Base-by-base conservation (phyloP, 305 asterid genomes). In the Euphrasia arctica region DNA sequence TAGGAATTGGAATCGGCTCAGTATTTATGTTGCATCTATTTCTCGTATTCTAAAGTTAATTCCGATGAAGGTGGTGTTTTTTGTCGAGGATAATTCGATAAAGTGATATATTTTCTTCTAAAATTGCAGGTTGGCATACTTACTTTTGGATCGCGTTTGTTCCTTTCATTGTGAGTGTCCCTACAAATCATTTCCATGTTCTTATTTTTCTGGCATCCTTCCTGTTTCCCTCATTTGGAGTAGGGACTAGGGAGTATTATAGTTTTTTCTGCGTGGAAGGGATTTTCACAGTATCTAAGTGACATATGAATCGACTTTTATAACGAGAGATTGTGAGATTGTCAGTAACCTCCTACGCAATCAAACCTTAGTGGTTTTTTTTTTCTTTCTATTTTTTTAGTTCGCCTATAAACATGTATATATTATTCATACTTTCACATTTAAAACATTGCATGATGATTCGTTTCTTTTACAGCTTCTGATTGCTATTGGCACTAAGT, bases 131-230 rank as follows among this genome's bases (percentile, higher is more conserved):
- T 68, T 92, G 97, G 97, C 95, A 92, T 74, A 87, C 95, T 47
- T 90, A 90, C 76, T 90, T 87, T 69, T 93, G 96, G 98, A 87
- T 93, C 1, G 91, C 95, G 4, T 93, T 90, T 61, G 0, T 93
- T 68, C 97, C 96, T 31, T 85, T 93, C 54, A 2, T 75, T 47
- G 97, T 87, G 77, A 85, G 98, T 81, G 70, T 61, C 54, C 52
- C 54, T 54, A 48, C 13, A 7, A 45, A 2, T 49, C 15, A 27
- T 47, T 28, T 62, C 41, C 73, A 22, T 58, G 18, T 29, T 43
- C 15, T 15, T 8, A 11, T 39, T 45, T n/a, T 34, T 47, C 12
- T 8, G n/a, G 12, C 50, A 29, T 22, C 54, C 3, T 36, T 25
- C 25, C 43, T 39, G 4, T 18, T 49, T 49, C 50, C 64, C 10